A percentile compares a stretch with the other conserved stretches of the same genome.
Evolutionary conservation across 345 rosid genomes (phyloP).

Genomic region (Schrenkiella parvula): DNA sequence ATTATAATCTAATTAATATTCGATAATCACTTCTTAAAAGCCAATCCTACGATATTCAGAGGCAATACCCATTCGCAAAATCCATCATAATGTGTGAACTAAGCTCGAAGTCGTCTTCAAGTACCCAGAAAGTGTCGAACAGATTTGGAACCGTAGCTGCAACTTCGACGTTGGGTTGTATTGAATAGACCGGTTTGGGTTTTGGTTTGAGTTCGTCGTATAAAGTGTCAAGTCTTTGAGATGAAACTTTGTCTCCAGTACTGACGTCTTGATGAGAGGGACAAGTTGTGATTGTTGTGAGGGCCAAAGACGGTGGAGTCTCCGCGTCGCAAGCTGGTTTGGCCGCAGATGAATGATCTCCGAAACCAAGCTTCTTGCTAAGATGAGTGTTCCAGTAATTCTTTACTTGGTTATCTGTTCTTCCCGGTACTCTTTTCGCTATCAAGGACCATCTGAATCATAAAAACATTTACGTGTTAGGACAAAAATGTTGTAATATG

Average conservation of each 20-base stretch:
- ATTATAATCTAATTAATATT: slow-evolving; percentile 11
- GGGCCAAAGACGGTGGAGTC: slow-evolving; percentile 18
- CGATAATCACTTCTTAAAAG: slow-evolving; percentile 6
- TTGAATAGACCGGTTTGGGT: background rate
- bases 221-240: background rate
- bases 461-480: background rate
- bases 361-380: slow-evolving; percentile 40
- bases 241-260: background rate
- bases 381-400: slow-evolving; percentile 54
- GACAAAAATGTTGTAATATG: background rate
- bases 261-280: slow-evolving; percentile 8
- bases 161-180: slow-evolving; percentile 17
- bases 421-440: slow-evolving; percentile 52
- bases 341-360: slow-evolving; percentile 3
- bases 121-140: slow-evolving; percentile 37
- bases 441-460: slow-evolving; percentile 55
- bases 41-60: slow-evolving; percentile 1
- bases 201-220: slow-evolving; percentile 8
- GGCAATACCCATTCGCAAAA: slow-evolving; percentile 35
- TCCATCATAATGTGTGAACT: slow-evolving; percentile 39
- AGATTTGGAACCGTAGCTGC: slow-evolving; percentile 16
- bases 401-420: slow-evolving; percentile 67
- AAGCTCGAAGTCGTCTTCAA: slow-evolving; percentile 37
- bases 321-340: slow-evolving; percentile 1
- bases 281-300: slow-evolving; percentile 14